Percentiles rank a stretch among this genome's conserved stretches.
phyloP scores from a whole-genome alignment of 164 flowering plant species.

The Chimonanthus salicifolius region DNA sequence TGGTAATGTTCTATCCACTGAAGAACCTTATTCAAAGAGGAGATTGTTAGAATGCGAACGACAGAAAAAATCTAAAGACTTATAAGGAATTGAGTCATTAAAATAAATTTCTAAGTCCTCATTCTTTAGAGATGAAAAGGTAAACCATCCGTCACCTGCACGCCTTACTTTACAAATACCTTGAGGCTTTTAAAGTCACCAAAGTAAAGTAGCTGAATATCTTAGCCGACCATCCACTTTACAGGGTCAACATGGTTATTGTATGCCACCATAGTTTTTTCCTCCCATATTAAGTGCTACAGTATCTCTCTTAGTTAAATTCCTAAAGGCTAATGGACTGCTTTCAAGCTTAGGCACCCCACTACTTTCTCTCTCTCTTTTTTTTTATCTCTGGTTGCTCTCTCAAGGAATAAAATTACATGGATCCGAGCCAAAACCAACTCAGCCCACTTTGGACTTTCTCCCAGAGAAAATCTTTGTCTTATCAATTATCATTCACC shows the following conservation, averaged over 20 bases:
- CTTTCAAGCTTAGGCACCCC: not conserved
- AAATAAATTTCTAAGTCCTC: no score
- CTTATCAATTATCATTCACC: conserved; percentile 1
- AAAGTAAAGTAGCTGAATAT: not conserved
- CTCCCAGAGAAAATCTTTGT: conserved; percentile 20
- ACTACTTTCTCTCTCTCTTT: no score
- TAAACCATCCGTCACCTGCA: not conserved
- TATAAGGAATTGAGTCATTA: no score
- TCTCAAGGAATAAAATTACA: not conserved
- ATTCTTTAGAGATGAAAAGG: not conserved
- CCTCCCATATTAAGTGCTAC: not conserved
- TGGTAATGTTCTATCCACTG: no score
- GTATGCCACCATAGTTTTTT: not conserved
- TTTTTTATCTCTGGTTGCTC: not conserved
- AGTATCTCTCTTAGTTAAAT: not conserved
- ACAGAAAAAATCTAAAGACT: no score
- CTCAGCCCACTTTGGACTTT: conserved; percentile 14
- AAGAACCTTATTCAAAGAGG: no score
- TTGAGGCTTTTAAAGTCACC: not conserved
- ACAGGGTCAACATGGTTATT: not conserved
- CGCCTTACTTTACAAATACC: not conserved
- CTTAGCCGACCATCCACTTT: not conserved
- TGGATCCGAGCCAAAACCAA: conserved; percentile 14
- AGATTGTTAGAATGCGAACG: no score
- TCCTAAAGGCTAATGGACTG: not conserved